Base-by-base conservation (phyloP, 202 grass and related monocot genomes). In the Brachypodium distachyon region DNA sequence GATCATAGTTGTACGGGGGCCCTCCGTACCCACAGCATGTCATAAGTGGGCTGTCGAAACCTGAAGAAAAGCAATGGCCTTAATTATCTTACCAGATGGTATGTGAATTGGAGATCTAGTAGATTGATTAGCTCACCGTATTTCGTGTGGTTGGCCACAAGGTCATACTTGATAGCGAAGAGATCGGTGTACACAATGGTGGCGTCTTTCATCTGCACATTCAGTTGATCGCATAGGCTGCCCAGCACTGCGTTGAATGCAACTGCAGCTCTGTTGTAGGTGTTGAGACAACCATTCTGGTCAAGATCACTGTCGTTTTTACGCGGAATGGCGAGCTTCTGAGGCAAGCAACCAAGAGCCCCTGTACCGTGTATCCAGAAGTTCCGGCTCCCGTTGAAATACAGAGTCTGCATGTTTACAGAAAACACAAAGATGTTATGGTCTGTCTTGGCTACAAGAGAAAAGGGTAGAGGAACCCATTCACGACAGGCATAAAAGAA, bases 341-440 rank as follows among this genome's bases (percentile, higher is more conserved):
- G 88, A 54, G 94, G 94, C 62, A 97, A 76, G 66, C 94, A 97
- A 12, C 94, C 94, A 1, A 97, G 83, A 58, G 94, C 91, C 1
- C 94, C 91, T 0, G 88, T 93, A 21, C 90, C 92, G 3, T 93
- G 88, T 58, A 97, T 52, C 94, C 94, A 97, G 72, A 97, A 93
- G 42, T 92, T 93, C 43, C 44, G 78, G 2, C 88, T 90, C 22
- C 88, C 88, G 5, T 87, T 90, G 36, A 44, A 47, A 33, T 97
- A 91, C 68, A 97, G 56, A 76, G 67, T 48, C 94, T 97, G 83
- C n/a, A 70, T 50, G 63, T 83, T 77, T 10, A 51, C 26, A 43
- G 26, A 49, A 56, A 50, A 3, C 61, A 46, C 14, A 46, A 17
- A 57, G 36, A 34, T 74, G 27, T 17, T 3, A 19, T 70, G 32